Percentiles rank a stretch among this genome's conserved stretches.
These are phyloP conservation scores for Anthracocystis walkeri DNA, from an alignment of 1,284 basidiomycete genomes.

Conservation along the genomic window DNA sequence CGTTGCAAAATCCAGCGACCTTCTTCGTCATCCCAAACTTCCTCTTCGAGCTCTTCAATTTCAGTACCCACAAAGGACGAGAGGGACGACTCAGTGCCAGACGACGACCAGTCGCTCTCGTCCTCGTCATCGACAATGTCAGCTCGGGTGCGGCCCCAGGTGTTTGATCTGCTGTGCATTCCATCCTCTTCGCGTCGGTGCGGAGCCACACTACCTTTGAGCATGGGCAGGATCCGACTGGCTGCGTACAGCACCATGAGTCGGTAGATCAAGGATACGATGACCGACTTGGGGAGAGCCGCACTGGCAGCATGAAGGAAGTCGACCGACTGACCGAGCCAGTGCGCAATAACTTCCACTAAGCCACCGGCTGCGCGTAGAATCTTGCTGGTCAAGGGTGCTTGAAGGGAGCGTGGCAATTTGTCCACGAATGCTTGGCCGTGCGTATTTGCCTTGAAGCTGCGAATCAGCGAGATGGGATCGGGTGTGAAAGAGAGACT, in stretches of 20 bases:
- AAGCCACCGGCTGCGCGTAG: constrained; percentile 42
- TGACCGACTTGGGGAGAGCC: constrained; percentile 63
- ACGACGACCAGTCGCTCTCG: constrained; percentile 23
- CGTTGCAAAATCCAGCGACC: constrained; percentile 40
- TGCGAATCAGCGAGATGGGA: constrained; percentile 64
- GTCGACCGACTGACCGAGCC: constrained; percentile 55
- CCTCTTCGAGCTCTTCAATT: constrained; percentile 33
- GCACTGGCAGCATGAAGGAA: constrained; percentile 58
- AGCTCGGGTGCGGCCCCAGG: constrained; percentile 31
- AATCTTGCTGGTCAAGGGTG: constrained; percentile 37
- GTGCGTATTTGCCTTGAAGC: constrained; percentile 60
- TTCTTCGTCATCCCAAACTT: constrained; percentile 42
- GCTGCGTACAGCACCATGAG: constrained; percentile 66
- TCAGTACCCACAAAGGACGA: constrained; percentile 21
- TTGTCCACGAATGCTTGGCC: constrained; percentile 38
- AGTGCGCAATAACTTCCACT: constrained; percentile 55
- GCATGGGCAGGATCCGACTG: constrained; percentile 62
- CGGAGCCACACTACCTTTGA: constrained; percentile 43
- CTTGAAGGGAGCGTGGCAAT: constrained; percentile 31
- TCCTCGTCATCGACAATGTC: neutral
- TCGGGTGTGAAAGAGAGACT: constrained; percentile 62
- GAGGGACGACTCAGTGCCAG: constrained; percentile 9
- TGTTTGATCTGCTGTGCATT: constrained; percentile 2
- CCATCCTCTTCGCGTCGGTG: neutral
- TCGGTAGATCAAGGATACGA: constrained; percentile 65